phyloP scores from a whole-genome alignment of 2,329 filamentous ascomycete genomes.

The Sclerotinia sclerotiorum region DNA sequence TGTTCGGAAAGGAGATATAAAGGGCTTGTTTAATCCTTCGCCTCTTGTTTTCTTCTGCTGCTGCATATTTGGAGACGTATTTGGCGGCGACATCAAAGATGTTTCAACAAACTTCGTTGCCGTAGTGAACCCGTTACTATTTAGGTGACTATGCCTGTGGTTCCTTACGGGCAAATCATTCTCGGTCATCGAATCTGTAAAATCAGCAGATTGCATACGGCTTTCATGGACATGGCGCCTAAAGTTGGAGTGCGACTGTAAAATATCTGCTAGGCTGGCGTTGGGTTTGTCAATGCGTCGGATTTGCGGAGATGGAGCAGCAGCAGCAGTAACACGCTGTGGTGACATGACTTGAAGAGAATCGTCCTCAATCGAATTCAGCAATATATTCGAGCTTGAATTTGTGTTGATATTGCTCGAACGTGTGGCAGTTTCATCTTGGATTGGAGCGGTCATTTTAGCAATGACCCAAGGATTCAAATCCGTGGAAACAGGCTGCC shows the following conservation, averaged over 20 bases:
- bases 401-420: neutral
- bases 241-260: conserved; percentile 6
- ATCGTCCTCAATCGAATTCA: neutral
- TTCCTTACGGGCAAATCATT: neutral
- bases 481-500: conserved; percentile 1
- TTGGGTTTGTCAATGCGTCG: neutral
- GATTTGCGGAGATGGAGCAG: neutral
- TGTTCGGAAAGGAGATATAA: conserved; percentile 30
- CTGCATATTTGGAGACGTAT: conserved; percentile 13
- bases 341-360: neutral
- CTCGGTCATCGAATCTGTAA: neutral
- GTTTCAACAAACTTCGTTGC: conserved; percentile 30
- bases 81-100: conserved; percentile 27
- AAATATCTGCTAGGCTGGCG: neutral
- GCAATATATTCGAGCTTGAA: conserved; percentile 7
- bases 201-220: neutral
- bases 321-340: too few species aligned
- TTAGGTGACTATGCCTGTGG: neutral
- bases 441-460: conserved; percentile 40
- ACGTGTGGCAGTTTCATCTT: neutral
- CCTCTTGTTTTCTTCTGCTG: conserved; percentile 14
- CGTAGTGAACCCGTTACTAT: conserved; percentile 33
- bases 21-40: conserved; percentile 31
- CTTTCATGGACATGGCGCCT: neutral
- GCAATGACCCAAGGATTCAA: conserved; percentile 47